These are phyloP conservation scores for Beta corolliflora DNA, from an alignment of 179 eudicot species.

Conservation along the genomic window DNA sequence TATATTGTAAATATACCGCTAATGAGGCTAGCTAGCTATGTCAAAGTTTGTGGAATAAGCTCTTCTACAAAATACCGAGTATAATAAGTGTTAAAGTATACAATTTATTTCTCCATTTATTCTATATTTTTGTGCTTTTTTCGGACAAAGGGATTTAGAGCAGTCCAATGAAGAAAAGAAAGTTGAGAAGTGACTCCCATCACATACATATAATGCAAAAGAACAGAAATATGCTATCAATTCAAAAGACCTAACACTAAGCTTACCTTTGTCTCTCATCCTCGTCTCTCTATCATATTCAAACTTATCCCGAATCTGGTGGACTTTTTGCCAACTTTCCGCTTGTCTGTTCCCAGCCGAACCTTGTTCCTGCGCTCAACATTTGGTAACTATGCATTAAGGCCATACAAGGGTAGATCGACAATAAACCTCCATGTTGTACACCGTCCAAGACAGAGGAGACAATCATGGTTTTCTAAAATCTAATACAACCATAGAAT, in stretches of 20 bases:
- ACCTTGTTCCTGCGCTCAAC: slow-evolving; percentile 57
- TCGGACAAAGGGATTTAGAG: not conserved
- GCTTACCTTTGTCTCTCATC: slow-evolving; percentile 92
- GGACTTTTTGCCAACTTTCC: slow-evolving; percentile 68
- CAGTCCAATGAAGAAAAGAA: not conserved
- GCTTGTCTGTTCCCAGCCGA: slow-evolving; percentile 49
- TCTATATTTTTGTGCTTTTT: not conserved
- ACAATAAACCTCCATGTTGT: not conserved
- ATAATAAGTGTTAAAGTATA: not conserved
- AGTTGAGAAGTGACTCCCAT: not conserved
- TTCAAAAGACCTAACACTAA: slow-evolving; percentile 4
- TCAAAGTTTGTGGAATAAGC: not conserved
- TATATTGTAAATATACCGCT: not conserved
- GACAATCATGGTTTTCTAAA: not conserved
- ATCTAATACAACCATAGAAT: not conserved
- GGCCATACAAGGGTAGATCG: not conserved
- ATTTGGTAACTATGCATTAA: slow-evolving; percentile 9
- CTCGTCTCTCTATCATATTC: slow-evolving; percentile 93
- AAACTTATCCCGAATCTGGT: slow-evolving; percentile 84
- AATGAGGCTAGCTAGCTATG: not conserved
- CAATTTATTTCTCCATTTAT: not conserved
- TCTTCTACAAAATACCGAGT: not conserved
- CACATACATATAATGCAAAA: not conserved
- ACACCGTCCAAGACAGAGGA: not conserved
- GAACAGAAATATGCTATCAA: not conserved